These are phyloP conservation scores for Calonectria pseudoreteaudii DNA, from an alignment of 2,329 filamentous ascomycete genomes.

Conservation along the genomic window DNA sequence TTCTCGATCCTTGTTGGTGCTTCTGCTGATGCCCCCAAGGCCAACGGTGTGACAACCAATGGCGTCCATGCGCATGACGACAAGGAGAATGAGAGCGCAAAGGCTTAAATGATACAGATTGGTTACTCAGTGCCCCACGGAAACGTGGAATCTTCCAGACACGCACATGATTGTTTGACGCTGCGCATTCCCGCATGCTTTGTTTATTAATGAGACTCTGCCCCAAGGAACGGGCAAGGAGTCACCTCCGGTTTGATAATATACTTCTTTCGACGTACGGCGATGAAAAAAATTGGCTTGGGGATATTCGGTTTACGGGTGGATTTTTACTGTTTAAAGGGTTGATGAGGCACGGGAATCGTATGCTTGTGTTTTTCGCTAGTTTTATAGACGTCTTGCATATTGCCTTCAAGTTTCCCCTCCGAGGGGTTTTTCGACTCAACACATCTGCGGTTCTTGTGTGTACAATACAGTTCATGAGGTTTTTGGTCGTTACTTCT, in stretches of 20 bases:
- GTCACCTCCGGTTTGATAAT: constrained; percentile 3
- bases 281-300: constrained; percentile 16
- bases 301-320: constrained; percentile 11
- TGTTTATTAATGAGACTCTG: constrained; percentile 22
- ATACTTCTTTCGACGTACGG: constrained; percentile 9
- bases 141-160: constrained; percentile 5
- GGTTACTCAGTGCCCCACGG: neutral
- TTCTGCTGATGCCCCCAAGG: constrained; percentile 44
- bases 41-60: constrained; percentile 46
- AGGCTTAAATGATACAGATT: constrained; percentile 15
- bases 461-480: constrained; percentile 24
- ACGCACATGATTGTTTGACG: constrained; percentile 10
- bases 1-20: constrained; percentile 74
- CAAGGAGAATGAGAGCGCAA: constrained; percentile 29
- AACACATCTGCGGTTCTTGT: constrained; percentile 10
- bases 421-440: neutral
- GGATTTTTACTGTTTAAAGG: neutral
- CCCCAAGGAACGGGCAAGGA: neutral
- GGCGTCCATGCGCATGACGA: constrained; percentile 31
- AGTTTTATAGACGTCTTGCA: constrained; percentile 27
- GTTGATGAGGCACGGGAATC: constrained; percentile 17
- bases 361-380: constrained; percentile 17
- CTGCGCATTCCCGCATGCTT: constrained; percentile 16
- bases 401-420: constrained; percentile 1
- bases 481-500: constrained; percentile 22